Evolutionary conservation across 2,329 filamentous ascomycete genomes (phyloP).

Genomic region (Cytospora chrysosperma): DNA sequence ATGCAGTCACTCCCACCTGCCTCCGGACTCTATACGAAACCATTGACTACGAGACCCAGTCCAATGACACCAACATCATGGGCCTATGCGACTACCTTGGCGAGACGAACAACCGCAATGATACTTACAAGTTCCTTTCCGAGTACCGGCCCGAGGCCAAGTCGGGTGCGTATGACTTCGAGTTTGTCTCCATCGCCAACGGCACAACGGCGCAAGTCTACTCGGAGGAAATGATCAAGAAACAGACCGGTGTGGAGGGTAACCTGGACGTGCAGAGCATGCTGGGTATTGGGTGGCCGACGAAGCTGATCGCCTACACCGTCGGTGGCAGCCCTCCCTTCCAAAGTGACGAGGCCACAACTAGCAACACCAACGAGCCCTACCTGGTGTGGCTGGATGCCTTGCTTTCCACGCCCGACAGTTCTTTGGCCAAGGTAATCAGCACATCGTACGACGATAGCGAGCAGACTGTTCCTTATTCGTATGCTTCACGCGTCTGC

Average conservation of each 20-base stretch:
- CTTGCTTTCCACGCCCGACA: constrained; percentile 50
- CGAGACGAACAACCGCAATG: constrained; percentile 47
- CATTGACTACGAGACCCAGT: constrained; percentile 49
- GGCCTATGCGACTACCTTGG: constrained; percentile 48
- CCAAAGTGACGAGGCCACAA: constrained; percentile 17
- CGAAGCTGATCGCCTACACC: constrained; percentile 34
- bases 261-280: constrained; percentile 60
- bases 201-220: constrained; percentile 34
- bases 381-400: constrained; percentile 52
- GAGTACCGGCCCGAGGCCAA: constrained; percentile 38
- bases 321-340: constrained; percentile 36
- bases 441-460: constrained; percentile 66
- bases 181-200: constrained; percentile 35
- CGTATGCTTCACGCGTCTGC: constrained; percentile 53
- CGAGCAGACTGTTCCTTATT: constrained; percentile 60
- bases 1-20: constrained; percentile 46
- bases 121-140: constrained; percentile 37
- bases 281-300: constrained; percentile 33
- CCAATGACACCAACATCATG: constrained; percentile 41
- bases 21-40: constrained; percentile 46
- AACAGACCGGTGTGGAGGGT: constrained; percentile 49
- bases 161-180: constrained; percentile 34
- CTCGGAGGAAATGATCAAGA: constrained; percentile 29
- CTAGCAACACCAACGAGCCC: constrained; percentile 33
- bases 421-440: constrained; percentile 58